Base-by-base conservation (phyloP, 2,329 filamentous ascomycete genomes). In the Ascochyta viciae-villosae region DNA sequence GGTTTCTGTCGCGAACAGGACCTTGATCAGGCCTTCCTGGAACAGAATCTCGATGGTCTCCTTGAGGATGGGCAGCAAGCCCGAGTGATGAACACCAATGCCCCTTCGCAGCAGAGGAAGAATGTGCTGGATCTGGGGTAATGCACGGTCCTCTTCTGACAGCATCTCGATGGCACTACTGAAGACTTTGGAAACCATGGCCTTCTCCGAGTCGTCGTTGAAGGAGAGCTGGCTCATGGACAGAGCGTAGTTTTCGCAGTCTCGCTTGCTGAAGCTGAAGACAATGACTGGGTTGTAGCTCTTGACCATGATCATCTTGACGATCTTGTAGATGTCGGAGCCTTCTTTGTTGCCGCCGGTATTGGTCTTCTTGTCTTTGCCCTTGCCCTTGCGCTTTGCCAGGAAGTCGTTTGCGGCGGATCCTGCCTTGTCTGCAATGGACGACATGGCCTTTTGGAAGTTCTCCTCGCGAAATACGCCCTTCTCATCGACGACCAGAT, bases 1-100 rank as follows among this genome's bases (percentile, higher is more conserved):
- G 1, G 95, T 99, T 76, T 99, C 96, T 0, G 95, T 99, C 0
- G 95, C 95, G 60, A 99, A 98, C 0, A 99, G 83, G 9, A 98
- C 94, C 78, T 99, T 99, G 81, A 99, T 96, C 38, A 99, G 80
- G 46, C 93, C 93, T 78, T 99, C 95, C 73, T 99, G 95, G 83
- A 99, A 99, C 38, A 99, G 81, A 75, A 99, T 99, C 80, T 99
- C 95, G 63, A 99, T 98, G 0, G 94, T 97, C 77, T 99, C 95
- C 78, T 99, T 99, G 54, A 99, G 80, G 66, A 99, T 98, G 0
- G 95, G 95, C 46, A 99, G 82, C 40, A 99, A 83, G 57, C 95
- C 95, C 31, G 93, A 97, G 77, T 99, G 95, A 83, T 99, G 95
- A 61, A 99, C 92, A 71, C 95, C 95, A 64, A 99, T 96, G 64